phyloP scores from a whole-genome alignment of 352 stramenopile genomes.

The Globisporangium takayamanum region DNA sequence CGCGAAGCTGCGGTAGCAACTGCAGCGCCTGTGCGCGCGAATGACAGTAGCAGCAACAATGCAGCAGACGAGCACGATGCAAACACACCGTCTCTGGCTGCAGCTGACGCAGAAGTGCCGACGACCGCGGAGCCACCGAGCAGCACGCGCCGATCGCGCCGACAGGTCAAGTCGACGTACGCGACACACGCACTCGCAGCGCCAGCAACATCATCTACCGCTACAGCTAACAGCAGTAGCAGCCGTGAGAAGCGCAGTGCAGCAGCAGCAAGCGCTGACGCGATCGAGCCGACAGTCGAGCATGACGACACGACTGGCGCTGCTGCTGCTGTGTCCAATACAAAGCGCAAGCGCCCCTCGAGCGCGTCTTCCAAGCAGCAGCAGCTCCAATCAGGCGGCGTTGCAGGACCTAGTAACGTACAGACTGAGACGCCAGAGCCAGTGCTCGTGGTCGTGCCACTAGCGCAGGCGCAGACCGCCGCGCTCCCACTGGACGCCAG shows the following conservation, averaged over 20 bases:
- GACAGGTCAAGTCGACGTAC: conserved; percentile 23
- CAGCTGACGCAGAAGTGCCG: background rate
- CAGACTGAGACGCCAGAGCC: background rate
- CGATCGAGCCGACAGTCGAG: background rate
- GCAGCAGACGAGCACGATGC: background rate
- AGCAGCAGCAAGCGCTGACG: background rate
- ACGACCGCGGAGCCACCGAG: background rate
- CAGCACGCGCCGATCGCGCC: conserved; percentile 20
- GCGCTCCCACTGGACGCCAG: background rate
- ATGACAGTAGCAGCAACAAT: background rate
- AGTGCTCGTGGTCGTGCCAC: background rate
- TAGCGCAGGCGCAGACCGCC: background rate
- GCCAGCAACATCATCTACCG: background rate
- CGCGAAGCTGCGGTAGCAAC: background rate
- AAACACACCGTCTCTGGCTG: background rate
- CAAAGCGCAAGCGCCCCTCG: background rate
- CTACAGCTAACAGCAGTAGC: background rate
- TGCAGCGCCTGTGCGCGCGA: background rate
- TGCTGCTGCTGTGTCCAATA: background rate
- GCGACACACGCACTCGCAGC: conserved; percentile 9
- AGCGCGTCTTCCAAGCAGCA: background rate
- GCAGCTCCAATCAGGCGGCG: background rate
- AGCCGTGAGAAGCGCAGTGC: background rate
- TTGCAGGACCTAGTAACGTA: no score
- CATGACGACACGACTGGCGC: no score